phyloP scores from a whole-genome alignment of 371 early-diverging fungal genomes.

The Blakeslea trispora region DNA sequence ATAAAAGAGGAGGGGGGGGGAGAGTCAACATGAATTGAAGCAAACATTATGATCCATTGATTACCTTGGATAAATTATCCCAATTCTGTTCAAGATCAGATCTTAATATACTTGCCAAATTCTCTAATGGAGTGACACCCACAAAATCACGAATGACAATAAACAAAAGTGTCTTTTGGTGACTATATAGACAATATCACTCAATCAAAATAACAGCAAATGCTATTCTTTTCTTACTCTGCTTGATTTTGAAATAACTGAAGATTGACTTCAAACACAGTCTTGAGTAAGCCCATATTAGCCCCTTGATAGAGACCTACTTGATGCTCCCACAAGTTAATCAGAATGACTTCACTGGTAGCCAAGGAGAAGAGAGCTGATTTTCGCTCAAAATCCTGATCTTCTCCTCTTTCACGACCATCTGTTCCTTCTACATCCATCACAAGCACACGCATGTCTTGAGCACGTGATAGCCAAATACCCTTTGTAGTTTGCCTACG shows the following conservation, averaged over 20 bases:
- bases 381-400: slow-evolving; percentile 98
- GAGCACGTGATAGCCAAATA: slow-evolving; percentile 92
- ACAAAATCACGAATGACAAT: slow-evolving; percentile 97
- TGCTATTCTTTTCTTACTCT: slow-evolving; percentile 41
- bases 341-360: slow-evolving; percentile 91
- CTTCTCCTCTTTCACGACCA: slow-evolving; percentile 97
- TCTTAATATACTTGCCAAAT: slow-evolving; percentile 76
- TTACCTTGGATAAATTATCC: slow-evolving; percentile 82
- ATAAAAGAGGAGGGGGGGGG: too few species aligned
- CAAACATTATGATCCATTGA: too few species aligned
- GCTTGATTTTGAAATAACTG: slow-evolving; percentile 88
- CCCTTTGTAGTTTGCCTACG: slow-evolving; percentile 95
- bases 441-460: slow-evolving; percentile 81
- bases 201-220: too few species aligned
- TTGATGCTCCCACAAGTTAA: slow-evolving; percentile 98
- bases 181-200: too few species aligned
- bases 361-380: slow-evolving; percentile 96
- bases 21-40: too few species aligned
- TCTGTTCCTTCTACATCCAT: slow-evolving; percentile 99
- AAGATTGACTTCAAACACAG: slow-evolving; percentile 97
- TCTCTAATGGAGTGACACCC: slow-evolving; percentile 83
- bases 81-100: slow-evolving; percentile 91
- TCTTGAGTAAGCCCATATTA: slow-evolving; percentile 97
- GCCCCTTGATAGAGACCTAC: slow-evolving; percentile 99
- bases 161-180: slow-evolving; percentile 81